These are phyloP conservation scores for Globisporangium nodosum DNA, from an alignment of 352 stramenopile genomes.

Conservation along the genomic window DNA sequence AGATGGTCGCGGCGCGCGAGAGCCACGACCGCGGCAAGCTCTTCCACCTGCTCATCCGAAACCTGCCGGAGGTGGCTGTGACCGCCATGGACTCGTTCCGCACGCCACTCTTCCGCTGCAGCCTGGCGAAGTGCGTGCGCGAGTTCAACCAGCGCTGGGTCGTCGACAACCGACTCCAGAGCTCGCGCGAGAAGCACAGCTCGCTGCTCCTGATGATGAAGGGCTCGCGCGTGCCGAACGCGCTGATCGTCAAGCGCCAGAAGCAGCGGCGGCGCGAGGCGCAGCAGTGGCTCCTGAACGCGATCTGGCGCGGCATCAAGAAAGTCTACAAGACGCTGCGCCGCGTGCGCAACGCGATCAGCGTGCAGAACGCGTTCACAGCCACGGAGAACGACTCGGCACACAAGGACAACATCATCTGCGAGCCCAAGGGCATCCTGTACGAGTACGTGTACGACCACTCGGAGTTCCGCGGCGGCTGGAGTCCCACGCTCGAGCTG, in stretches of 20 bases:
- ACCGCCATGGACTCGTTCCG: slow-evolving; percentile 72
- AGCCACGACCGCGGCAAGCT: slow-evolving; percentile 57
- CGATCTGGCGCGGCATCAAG: slow-evolving; percentile 33
- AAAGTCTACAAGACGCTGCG: slow-evolving; percentile 47
- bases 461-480: slow-evolving; percentile 52
- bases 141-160: slow-evolving; percentile 66
- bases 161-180: slow-evolving; percentile 39
- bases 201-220: slow-evolving; percentile 57
- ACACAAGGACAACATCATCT: slow-evolving; percentile 56
- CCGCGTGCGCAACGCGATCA: slow-evolving; percentile 39
- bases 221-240: slow-evolving; percentile 16
- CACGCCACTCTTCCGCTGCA: slow-evolving; percentile 64
- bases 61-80: slow-evolving; percentile 49
- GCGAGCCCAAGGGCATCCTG: slow-evolving; percentile 72
- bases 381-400: slow-evolving; percentile 25
- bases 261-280: slow-evolving; percentile 21
- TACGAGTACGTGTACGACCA: slow-evolving; percentile 84
- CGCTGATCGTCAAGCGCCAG: slow-evolving; percentile 7
- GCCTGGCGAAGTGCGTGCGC: slow-evolving; percentile 36
- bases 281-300: slow-evolving; percentile 19
- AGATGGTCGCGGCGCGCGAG: slow-evolving; percentile 46
- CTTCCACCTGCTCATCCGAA: slow-evolving; percentile 72
- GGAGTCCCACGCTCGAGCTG: slow-evolving; percentile 51
- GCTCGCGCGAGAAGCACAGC: slow-evolving; percentile 30
- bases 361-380: slow-evolving; percentile 65